Evolutionary conservation across 2,329 filamentous ascomycete genomes (phyloP).

Genomic region (Beauveria sp.): DNA sequence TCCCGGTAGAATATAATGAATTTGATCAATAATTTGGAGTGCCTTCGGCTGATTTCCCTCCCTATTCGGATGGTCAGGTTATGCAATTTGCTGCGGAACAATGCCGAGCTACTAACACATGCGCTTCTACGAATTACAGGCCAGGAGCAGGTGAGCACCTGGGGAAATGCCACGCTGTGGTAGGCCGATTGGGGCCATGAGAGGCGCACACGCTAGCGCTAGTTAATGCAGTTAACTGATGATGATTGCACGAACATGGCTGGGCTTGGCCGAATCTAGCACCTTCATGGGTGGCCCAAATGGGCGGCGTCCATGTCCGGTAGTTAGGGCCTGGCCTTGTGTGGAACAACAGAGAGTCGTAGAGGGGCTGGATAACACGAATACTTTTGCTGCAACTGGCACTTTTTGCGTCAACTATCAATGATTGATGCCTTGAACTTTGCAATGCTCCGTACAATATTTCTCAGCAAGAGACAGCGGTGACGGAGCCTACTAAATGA

Average conservation of each 20-base stretch:
- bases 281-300: not conserved
- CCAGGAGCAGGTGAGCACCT: conserved; percentile 9
- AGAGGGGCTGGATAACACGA: not conserved
- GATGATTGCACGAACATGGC: not conserved
- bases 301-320: not conserved
- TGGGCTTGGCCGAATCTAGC: conserved; percentile 2
- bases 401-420: not conserved
- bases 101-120: not conserved
- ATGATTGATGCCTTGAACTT: not conserved
- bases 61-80: not conserved
- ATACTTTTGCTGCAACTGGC: not conserved
- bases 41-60: not conserved
- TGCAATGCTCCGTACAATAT: not conserved
- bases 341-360: not conserved
- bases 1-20: not conserved
- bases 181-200: conserved; percentile 11
- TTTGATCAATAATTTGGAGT: not conserved
- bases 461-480: not conserved
- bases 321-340: not conserved
- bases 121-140: too few relatives aligned
- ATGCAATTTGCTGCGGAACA: not conserved
- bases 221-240: not conserved
- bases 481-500: not conserved
- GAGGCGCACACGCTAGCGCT: conserved; percentile 4
- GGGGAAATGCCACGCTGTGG: conserved; percentile 12